Conservation (phyloP, 371 early-diverging fungal species). For the Mortierella sp. region DNA sequence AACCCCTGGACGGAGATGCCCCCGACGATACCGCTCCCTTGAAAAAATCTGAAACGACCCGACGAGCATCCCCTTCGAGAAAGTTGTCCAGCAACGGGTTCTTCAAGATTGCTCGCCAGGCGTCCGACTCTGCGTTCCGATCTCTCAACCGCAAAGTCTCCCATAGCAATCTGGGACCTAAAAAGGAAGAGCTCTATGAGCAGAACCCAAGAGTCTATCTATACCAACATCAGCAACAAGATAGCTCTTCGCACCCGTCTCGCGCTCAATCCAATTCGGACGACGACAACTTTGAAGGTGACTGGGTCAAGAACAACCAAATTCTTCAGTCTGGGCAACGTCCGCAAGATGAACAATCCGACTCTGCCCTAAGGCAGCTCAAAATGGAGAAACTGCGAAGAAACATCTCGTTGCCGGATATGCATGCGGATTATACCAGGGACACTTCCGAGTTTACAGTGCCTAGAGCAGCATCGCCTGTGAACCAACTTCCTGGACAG, state of each 20-base stretch:
- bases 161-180: constrained; percentile 16
- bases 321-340: constrained; percentile 13
- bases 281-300: constrained; percentile 13
- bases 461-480: constrained; percentile 9
- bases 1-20: too few relatives aligned
- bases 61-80: constrained; percentile 11
- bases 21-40: neutral
- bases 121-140: constrained; percentile 37
- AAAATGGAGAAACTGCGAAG: neutral
- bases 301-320: constrained; percentile 24
- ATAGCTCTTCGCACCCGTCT: neutral
- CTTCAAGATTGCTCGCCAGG: constrained; percentile 33
- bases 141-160: constrained; percentile 19
- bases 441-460: neutral
- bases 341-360: neutral
- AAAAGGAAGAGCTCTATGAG: constrained; percentile 19
- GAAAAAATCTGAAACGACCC: constrained; percentile 6
- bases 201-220: constrained; percentile 44
- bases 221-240: constrained; percentile 25
- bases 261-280: constrained; percentile 4
- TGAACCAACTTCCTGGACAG: constrained; percentile 5
- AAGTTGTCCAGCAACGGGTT: constrained; percentile 29
- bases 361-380: too few relatives aligned
- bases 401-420: constrained; percentile 10
- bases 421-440: constrained; percentile 5